Percentiles rank a stretch among this genome's conserved stretches.
These are phyloP conservation scores for Ramalina intermedia DNA, from an alignment of 495 filamentous ascomycete genomes.

Conservation along the genomic window DNA sequence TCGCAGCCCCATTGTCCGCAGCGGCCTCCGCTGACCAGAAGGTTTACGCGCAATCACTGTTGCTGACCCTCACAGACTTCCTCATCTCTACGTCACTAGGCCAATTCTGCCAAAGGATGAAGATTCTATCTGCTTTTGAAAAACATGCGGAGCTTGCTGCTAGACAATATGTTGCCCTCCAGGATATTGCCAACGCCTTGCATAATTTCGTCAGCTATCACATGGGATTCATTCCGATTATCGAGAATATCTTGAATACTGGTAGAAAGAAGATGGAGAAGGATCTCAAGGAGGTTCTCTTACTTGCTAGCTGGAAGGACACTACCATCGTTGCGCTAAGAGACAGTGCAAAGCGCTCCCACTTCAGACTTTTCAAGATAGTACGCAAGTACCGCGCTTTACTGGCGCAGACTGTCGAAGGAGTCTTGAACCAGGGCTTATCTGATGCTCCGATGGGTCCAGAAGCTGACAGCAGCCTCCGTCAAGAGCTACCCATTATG, in stretches of 20 bases:
- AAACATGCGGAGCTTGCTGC: constrained; percentile 40
- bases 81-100: constrained; percentile 60
- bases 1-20: constrained; percentile 56
- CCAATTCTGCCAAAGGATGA: constrained; percentile 59
- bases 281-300: constrained; percentile 72
- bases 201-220: constrained; percentile 66
- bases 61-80: constrained; percentile 60
- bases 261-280: constrained; percentile 60
- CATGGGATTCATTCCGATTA: constrained; percentile 47
- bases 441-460: constrained; percentile 27
- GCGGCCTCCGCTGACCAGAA: constrained; percentile 38
- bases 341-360: constrained; percentile 79
- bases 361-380: constrained; percentile 79
- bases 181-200: constrained; percentile 41
- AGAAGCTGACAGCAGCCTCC: not conserved
- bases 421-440: constrained; percentile 49
- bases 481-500: not conserved
- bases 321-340: constrained; percentile 78
- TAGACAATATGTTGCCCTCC: constrained; percentile 39
- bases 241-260: constrained; percentile 44
- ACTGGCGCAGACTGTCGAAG: constrained; percentile 55
- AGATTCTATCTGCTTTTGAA: constrained; percentile 58
- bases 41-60: constrained; percentile 49
- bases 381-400: constrained; percentile 74
- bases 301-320: constrained; percentile 90